Percentiles rank a stretch among this genome's conserved stretches.
Evolutionary conservation across 352 stramenopile species (phyloP).

Genomic region (Phytophthora pini): DNA sequence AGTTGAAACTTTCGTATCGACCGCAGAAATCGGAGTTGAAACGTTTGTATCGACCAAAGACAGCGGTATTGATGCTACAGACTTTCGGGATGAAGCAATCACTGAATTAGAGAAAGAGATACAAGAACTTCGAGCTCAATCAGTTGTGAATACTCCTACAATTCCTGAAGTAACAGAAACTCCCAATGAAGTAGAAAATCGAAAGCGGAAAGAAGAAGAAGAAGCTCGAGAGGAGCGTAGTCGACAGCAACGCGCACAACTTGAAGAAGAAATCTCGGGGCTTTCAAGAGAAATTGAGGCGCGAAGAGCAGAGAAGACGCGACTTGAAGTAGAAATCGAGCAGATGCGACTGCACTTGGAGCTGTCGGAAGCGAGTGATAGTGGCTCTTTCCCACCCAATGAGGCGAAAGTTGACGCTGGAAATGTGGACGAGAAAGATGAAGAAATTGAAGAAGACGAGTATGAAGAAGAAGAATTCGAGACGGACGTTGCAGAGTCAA

Average conservation of each 20-base stretch:
- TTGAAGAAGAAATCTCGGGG: conserved; percentile 36
- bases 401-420: conserved; percentile 23
- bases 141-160: conserved; percentile 1
- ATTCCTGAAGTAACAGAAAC: not conserved
- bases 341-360: conserved; percentile 64
- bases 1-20: conserved; percentile 3
- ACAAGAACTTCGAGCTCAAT: conserved; percentile 34
- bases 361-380: conserved; percentile 44
- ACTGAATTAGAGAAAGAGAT: conserved; percentile 39
- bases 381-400: conserved; percentile 6
- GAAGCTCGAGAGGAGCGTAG: conserved; percentile 4
- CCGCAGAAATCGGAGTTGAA: conserved; percentile 5
- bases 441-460: conserved; percentile 22
- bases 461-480: conserved; percentile 31
- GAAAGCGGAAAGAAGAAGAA: conserved; percentile 11
- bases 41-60: conserved; percentile 22
- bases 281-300: conserved; percentile 48
- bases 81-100: conserved; percentile 15
- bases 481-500: conserved; percentile 11
- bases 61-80: conserved; percentile 19
- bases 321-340: conserved; percentile 70
- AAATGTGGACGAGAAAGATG: conserved; percentile 16
- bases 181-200: not conserved
- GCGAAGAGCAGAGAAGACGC: conserved; percentile 48
- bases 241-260: conserved; percentile 21